Evolutionary conservation across 768 basidiomycete genomes (phyloP), one percentile per base, ranked within the genome.

Genomic region (Termitomyces sp.): DNA sequence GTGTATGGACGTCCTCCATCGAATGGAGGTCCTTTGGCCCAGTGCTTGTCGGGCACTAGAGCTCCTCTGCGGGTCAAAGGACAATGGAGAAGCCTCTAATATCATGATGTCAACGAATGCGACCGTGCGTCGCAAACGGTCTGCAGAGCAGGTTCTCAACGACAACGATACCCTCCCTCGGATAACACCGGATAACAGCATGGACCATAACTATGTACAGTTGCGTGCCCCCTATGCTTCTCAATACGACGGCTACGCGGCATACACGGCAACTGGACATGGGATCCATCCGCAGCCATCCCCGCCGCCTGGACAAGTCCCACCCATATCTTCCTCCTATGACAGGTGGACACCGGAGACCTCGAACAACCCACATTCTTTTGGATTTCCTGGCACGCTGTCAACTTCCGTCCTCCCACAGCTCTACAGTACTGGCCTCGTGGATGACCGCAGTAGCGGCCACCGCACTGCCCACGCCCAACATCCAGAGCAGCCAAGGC

Each of bases 321-420:
- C 56, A 5, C 44, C 33, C 10, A 45, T 44, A 12, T 42, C 55
- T 52, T 53, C 52, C 14, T 48, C 76, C 20, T 80, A 77, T 60
- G 78, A 82, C 56, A 74, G 80, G 2, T 85, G 83, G 83, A 64
- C 78, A 0, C 58, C 71, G 49, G 70, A 72, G 37, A 50, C 40
- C 33, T 40, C 60, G 5, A 46, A 47, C 50, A 58, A 43, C 45
- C 55, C 71, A 53, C 65, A 73, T 58, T 53, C 69, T 13, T 67
- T 67, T 52, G 65, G 70, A 54, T 77, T 78, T 64, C 67, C 77
- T 24, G 77, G 76, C 6, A 76, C 81, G 44, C 65, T 90, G 43
- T 87, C 89, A 22, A 90, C 89, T 18, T 86, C 87, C 0, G 87
- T 88, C 26, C 78, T 91, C 43, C 87, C 89, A 0, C 88, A 89